A percentile compares a stretch with the other conserved stretches of the same genome.
Conservation (phyloP, 768 basidiomycete genomes). For the Neoboletus subvelutipes region DNA sequence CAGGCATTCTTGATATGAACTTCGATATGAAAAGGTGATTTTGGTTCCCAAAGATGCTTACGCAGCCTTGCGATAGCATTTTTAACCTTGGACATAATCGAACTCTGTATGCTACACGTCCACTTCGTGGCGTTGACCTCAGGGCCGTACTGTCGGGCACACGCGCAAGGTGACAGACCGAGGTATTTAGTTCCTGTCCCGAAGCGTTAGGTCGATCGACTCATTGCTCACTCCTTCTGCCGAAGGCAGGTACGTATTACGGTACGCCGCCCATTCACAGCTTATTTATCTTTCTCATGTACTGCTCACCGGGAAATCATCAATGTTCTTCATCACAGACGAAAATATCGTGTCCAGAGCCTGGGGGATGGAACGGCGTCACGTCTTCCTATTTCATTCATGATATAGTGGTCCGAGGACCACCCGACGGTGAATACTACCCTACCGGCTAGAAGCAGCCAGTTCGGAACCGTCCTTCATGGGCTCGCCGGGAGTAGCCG, state of each 20-base stretch:
- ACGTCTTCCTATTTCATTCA: neutral
- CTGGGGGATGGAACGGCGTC: neutral
- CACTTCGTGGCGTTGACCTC: neutral
- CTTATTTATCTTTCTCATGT: neutral
- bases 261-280: too few relatives aligned
- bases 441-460: neutral
- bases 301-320: neutral
- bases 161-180: neutral
- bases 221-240: neutral
- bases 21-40: neutral
- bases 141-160: neutral
- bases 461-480: neutral
- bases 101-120: neutral
- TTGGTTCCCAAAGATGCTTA: neutral
- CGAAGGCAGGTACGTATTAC: neutral
- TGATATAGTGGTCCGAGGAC: neutral
- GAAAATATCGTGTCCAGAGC: neutral
- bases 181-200: neutral
- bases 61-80: neutral
- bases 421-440: too few relatives aligned
- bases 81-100: neutral
- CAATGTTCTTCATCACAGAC: neutral
- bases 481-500: neutral
- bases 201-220: neutral
- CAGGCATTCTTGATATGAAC: neutral